Evolutionary conservation across 2,329 filamentous ascomycete species (phyloP), one percentile per base, ranked within the genome.

Genomic region (Phoma sp.): DNA sequence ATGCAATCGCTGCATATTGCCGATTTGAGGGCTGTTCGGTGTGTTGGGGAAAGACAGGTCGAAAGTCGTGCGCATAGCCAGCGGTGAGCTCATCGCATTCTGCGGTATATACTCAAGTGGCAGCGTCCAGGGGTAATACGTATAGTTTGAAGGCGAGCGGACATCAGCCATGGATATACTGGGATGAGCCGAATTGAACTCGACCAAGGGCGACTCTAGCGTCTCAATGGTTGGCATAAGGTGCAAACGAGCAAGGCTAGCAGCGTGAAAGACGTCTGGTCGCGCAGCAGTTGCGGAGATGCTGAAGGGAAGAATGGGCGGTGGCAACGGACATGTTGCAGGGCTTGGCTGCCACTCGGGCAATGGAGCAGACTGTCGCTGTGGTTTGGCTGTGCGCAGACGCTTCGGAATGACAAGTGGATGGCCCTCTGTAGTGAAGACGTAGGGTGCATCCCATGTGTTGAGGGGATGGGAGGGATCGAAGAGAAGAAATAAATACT

Each of bases 391-490:
- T n/a, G 63, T 55, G 14, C 74, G 68, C 6, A 76, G 57, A 0
- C 67, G 65, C 47, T 72, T 72, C 0, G 93, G 93, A 47, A 99
- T 89, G 37, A 98, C 82, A 39, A 99, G 80, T 3, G 95, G 95
- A 74, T 99, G 95, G 0, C 93, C 95, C 76, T 99, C 95, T 0
- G 95, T 99, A 0, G 90, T 95, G 72, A 99, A 98, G 11, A 99
- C 93, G 72, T 89, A 96, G 0, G 93, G 86, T 0, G 88, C 87
- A 74, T 98, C 95, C 35, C 96, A 78, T 18, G 86, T 87, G 74
- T 98, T 98, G 37, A 99, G 78, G 0, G 93, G 91, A 75, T 98
- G 95, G 11, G 87, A 83, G 4, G 87, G 83, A 61, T 96, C 90
- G 73, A 96, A 98, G 2, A 98, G 84, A 49, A 99, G 79, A 72